Base-by-base conservation (phyloP, 1,284 basidiomycete genomes). In the Sparassis latifolia region DNA sequence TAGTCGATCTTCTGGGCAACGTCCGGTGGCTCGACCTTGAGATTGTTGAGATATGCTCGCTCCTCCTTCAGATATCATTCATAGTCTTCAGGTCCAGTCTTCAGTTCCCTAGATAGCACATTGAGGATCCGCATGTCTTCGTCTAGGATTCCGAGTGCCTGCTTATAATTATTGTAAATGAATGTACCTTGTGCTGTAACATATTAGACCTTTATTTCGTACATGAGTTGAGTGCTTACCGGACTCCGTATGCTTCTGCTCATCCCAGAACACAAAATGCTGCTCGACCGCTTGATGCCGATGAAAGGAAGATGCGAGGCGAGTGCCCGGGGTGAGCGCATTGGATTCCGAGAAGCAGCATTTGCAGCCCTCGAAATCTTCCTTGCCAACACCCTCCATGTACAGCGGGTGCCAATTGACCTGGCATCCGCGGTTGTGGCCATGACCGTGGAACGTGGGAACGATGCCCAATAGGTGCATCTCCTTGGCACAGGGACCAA, bases 381-480 rank as follows among this genome's bases (percentile, higher is more conserved):
- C 68, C 7, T 70, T 57, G 2, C 69, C 70, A 12, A 62, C 58
- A 0, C 67, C 65, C 1, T 51, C 20, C 10, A 65, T 58, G 45
- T 60, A 57, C 5, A 62, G 53, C 0, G 68, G 68, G 50, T 70
- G 69, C 48, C 62, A 58, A 1, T 52, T 10, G 1, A 62, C 47
- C 44, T 70, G 70, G 48, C 71, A 73, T 0, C 35, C 4, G n/a
- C 60, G 61, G 39, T 68, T 66, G 52, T 72, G 70, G 2, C 63
- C 52, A 44, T 70, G 66, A 0, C 70, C 66, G 47, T 70, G 66
- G 52, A 71, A 71, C 0, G 60, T 57, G 10, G 58, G 58, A 9
- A 66, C 58, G 5, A 50, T 55, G 51, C 55, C 47, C 38, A 9
- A 45, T 47, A 56, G 45, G 2, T 20, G 46, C 28, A 53, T n/a